Evolutionary conservation across 208 protist species (phyloP).

Genomic region (Leishmania turanica): DNA sequence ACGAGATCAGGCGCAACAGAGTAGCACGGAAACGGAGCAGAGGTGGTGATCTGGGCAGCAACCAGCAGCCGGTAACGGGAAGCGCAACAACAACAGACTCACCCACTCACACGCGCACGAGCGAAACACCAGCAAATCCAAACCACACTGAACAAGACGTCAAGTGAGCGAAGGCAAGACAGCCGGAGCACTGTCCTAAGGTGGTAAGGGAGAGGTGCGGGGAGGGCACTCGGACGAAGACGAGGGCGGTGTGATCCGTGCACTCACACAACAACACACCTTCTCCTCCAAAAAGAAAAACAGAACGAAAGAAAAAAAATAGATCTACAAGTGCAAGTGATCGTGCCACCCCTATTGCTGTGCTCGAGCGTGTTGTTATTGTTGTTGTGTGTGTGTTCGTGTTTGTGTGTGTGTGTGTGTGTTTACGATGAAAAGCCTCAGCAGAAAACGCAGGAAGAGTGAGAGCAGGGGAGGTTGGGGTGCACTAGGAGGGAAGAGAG

Average conservation of each 20-base stretch:
- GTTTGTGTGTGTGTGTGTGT: not conserved
- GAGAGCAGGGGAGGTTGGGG: not conserved
- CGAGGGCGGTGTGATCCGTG: not conserved
- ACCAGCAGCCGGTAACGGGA: not conserved
- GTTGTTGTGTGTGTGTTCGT: not conserved
- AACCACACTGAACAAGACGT: not conserved
- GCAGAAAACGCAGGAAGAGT: not conserved
- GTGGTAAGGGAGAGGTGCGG: not conserved
- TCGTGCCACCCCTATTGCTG: not conserved
- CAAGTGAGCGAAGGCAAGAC: not conserved
- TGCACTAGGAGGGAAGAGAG: not conserved
- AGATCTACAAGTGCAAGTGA: not conserved
- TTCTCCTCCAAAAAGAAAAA: constrained; percentile 9
- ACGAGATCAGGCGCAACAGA: not conserved
- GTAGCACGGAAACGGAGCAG: not conserved
- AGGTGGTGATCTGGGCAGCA: not conserved
- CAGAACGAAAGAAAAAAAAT: constrained; percentile 1
- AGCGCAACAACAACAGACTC: not conserved
- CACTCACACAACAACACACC: not conserved
- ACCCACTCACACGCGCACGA: not conserved
- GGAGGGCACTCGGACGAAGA: not conserved
- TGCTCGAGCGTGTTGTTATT: not conserved
- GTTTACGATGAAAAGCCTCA: no score
- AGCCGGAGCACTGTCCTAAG: not conserved
- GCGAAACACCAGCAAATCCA: not conserved